These are phyloP conservation scores for Dioszegia hungarica DNA, from an alignment of 768 basidiomycete species.

Conservation along the genomic window DNA sequence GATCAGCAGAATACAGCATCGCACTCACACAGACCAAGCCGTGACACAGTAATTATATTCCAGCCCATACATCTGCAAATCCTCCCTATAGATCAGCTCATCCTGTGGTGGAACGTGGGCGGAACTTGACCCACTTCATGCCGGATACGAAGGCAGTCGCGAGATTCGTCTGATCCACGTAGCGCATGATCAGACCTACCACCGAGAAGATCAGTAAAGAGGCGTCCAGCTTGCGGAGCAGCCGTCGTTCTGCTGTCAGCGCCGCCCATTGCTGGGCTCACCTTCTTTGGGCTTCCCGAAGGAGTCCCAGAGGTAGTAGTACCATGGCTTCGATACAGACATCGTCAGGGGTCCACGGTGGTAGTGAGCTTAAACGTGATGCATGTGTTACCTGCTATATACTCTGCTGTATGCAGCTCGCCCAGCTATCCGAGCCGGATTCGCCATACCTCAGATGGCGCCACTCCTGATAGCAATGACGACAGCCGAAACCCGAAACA, in stretches of 20 bases:
- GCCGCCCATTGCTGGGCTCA: background rate
- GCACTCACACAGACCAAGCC: constrained; percentile 30
- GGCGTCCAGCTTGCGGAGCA: background rate
- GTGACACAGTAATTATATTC: constrained; percentile 29
- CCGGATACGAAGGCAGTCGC: constrained; percentile 24
- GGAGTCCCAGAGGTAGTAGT: constrained; percentile 28
- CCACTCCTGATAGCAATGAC: no score
- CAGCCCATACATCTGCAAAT: constrained; percentile 32
- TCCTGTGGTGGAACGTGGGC: background rate
- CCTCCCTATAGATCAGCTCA: constrained; percentile 37
- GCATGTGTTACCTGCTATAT: no score
- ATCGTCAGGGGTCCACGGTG: no score
- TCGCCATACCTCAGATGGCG: no score
- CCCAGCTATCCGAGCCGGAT: no score
- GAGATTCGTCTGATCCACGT: constrained; percentile 27
- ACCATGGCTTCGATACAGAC: constrained; percentile 15
- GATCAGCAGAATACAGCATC: background rate
- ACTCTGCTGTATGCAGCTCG: no score
- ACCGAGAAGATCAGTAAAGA: background rate
- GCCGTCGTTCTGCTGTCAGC: background rate
- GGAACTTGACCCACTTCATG: background rate
- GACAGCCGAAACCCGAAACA: no score
- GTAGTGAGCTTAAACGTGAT: no score
- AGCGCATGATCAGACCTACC: constrained; percentile 26
- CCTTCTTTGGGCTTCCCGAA: constrained; percentile 14